Conservation (phyloP, 1,284 basidiomycete genomes). For the Tilletia caries region DNA sequence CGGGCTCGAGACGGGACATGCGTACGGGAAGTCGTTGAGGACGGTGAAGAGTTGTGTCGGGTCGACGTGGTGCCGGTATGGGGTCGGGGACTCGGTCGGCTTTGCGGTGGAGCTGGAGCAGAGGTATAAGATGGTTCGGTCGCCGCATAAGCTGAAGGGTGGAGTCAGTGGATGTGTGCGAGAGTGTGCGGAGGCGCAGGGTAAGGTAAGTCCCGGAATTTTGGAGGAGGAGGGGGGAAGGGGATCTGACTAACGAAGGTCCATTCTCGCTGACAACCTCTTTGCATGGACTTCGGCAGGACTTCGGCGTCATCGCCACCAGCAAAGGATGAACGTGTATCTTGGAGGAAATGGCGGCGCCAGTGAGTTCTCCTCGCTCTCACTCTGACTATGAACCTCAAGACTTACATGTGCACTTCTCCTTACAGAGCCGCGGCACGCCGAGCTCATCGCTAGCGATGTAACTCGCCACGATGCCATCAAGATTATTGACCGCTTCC, state of each 20-base stretch:
- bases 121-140: slow-evolving; percentile 67
- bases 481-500: slow-evolving; percentile 67
- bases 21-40: slow-evolving; percentile 65
- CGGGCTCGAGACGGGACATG: slow-evolving; percentile 73
- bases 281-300: slow-evolving; percentile 55
- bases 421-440: slow-evolving; percentile 62
- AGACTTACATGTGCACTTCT: too few species aligned
- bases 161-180: slow-evolving; percentile 61
- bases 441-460: slow-evolving; percentile 58
- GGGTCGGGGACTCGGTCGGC: slow-evolving; percentile 72
- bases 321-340: slow-evolving; percentile 65
- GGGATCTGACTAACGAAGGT: too few species aligned
- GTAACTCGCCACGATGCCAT: slow-evolving; percentile 55
- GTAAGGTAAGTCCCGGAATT: background rate
- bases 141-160: slow-evolving; percentile 72
- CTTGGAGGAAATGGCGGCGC: slow-evolving; percentile 72
- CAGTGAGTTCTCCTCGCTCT: too few species aligned
- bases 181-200: slow-evolving; percentile 61
- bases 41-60: slow-evolving; percentile 66
- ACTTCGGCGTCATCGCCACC: slow-evolving; percentile 74
- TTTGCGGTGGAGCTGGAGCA: slow-evolving; percentile 70
- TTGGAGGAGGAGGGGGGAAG: too few species aligned
- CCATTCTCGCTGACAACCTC: too few species aligned
- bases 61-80: slow-evolving; percentile 71
- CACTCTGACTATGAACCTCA: too few species aligned